Percentiles rank a stretch among this genome's conserved stretches.
These are phyloP conservation scores for Nothophoma quercina DNA, from an alignment of 2,329 filamentous ascomycete species.

Conservation along the genomic window DNA sequence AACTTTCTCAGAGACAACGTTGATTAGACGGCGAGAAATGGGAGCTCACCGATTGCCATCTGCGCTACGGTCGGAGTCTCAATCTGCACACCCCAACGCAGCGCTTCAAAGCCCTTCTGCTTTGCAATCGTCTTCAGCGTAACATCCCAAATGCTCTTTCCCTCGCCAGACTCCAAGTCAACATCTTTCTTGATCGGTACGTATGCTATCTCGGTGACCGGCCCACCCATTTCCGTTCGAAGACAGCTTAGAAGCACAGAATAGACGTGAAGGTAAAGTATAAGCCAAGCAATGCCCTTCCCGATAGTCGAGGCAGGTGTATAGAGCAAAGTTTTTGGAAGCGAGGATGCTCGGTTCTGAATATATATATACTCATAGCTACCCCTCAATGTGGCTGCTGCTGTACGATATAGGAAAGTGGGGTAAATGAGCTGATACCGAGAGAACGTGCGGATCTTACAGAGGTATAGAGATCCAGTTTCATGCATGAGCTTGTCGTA, in stretches of 20 bases:
- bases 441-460: no score
- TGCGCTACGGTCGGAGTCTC: slow-evolving; percentile 51
- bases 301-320: no score
- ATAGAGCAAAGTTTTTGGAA: not conserved
- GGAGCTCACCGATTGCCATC: slow-evolving; percentile 51
- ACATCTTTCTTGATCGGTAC: slow-evolving; percentile 49
- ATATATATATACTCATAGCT: not conserved
- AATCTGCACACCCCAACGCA: slow-evolving; percentile 49
- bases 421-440: no score
- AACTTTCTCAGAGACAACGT: no score
- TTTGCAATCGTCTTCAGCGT: slow-evolving; percentile 44
- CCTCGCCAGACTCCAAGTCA: slow-evolving; percentile 32
- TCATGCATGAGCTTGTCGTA: no score
- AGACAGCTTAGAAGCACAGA: not conserved
- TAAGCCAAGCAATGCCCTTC: not conserved
- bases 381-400: slow-evolving; percentile 4
- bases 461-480: no score
- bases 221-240: slow-evolving; percentile 24
- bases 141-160: slow-evolving; percentile 41
- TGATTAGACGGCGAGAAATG: not conserved
- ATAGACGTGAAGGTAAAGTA: not conserved
- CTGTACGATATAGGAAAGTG: slow-evolving; percentile 8
- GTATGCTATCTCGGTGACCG: slow-evolving; percentile 51
- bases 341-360: no score
- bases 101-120: slow-evolving; percentile 48